These are phyloP conservation scores for Nyssa sinensis DNA, from an alignment of 148 eudicot genomes.

Conservation along the genomic window DNA sequence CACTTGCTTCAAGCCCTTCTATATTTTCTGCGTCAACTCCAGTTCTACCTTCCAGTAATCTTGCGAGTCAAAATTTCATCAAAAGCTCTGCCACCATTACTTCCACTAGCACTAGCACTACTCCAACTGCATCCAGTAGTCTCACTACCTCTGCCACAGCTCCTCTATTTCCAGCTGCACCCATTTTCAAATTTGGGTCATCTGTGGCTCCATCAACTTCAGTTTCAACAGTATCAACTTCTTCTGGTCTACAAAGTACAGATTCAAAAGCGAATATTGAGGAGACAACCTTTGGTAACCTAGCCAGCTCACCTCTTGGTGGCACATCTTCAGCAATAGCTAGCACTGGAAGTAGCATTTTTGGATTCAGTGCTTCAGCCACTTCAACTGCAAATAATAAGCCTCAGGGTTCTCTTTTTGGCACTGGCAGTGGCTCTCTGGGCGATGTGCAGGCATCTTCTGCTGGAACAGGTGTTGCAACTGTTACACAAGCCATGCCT, in stretches of 20 bases:
- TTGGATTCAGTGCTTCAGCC: conserved; percentile 35
- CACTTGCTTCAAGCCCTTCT: conserved; percentile 32
- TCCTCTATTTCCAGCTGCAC: conserved; percentile 22
- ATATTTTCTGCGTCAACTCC: conserved; percentile 25
- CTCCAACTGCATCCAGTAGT: conserved; percentile 17
- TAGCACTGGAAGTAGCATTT: conserved; percentile 25
- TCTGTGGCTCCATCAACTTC: conserved; percentile 31
- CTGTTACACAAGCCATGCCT: conserved; percentile 24
- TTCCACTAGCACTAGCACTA: conserved; percentile 13
- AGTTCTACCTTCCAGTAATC: conserved; percentile 21
- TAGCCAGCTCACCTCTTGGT: conserved; percentile 21
- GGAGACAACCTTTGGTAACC: conserved; percentile 28
- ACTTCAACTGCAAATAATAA: conserved; percentile 17
- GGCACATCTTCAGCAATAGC: conserved; percentile 24
- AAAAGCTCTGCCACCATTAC: conserved; percentile 26
- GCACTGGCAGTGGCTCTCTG: conserved; percentile 23
- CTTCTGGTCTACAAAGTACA: conserved; percentile 17
- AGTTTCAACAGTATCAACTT: conserved; percentile 20
- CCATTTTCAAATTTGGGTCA: conserved; percentile 31
- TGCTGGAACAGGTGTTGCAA: conserved; percentile 21
- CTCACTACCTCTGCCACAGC: conserved; percentile 22
- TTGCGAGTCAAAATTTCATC: conserved; percentile 20
- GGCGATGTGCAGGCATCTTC: conserved; percentile 27
- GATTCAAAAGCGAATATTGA: conserved; percentile 26
- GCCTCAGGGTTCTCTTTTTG: conserved; percentile 31